phyloP scores from a whole-genome alignment of 176 grass and related monocot genomes.

The Juncus inflexus region DNA sequence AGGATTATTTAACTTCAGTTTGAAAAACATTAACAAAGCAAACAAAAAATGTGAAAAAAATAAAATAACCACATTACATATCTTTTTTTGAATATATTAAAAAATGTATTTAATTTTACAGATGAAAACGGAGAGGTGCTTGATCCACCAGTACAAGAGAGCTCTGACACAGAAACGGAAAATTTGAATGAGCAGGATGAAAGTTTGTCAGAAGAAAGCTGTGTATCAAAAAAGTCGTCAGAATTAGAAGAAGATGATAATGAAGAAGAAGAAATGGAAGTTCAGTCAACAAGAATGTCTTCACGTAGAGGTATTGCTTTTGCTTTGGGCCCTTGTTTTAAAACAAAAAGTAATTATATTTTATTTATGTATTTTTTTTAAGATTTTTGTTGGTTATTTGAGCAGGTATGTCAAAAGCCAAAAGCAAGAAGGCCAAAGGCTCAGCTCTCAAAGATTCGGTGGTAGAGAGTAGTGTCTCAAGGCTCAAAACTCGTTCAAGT shows the following conservation, averaged over 20 bases:
- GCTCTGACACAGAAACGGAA: constrained; percentile 25
- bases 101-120: constrained; percentile 17
- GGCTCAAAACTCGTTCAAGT: constrained; percentile 32
- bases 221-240: constrained; percentile 28
- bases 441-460: constrained; percentile 30
- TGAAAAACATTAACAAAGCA: too few relatives aligned
- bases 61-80: too few relatives aligned
- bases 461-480: constrained; percentile 32
- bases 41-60: too few relatives aligned
- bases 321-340: neutral
- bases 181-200: constrained; percentile 31
- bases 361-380: neutral
- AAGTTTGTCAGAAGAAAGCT: constrained; percentile 36
- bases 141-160: constrained; percentile 40
- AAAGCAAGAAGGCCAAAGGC: constrained; percentile 29
- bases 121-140: constrained; percentile 53
- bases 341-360: neutral
- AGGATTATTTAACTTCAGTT: too few relatives aligned
- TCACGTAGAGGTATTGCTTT: constrained; percentile 39
- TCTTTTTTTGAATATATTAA: too few relatives aligned
- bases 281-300: constrained; percentile 32
- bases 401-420: constrained; percentile 37
- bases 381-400: constrained; percentile 5
- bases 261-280: constrained; percentile 46
- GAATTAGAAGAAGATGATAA: constrained; percentile 28